Percentiles rank a stretch among this genome's conserved stretches.
These are phyloP conservation scores for Aspergillus sojae DNA, from an alignment of 2,329 filamentous ascomycete genomes.

Conservation along the genomic window DNA sequence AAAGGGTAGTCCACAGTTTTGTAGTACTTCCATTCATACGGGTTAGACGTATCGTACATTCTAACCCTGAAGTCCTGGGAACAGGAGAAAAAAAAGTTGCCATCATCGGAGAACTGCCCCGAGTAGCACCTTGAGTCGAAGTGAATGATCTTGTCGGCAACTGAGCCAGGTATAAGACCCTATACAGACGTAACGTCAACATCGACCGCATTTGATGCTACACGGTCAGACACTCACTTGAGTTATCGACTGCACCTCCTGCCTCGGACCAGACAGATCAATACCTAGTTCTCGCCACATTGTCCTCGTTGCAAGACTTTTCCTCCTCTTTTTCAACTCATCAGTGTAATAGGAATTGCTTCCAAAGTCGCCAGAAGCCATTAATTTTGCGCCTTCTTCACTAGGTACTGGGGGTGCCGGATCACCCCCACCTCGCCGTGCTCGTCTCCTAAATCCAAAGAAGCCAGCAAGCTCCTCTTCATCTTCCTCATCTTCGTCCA, in stretches of 20 bases:
- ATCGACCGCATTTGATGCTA: conserved; percentile 1
- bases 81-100: conserved; percentile 94
- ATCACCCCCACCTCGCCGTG: conserved; percentile 46
- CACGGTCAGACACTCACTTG: conserved; percentile 55
- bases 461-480: conserved; percentile 28
- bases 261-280: conserved; percentile 60
- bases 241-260: conserved; percentile 67
- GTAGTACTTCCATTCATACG: conserved; percentile 94
- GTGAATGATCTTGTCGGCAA: conserved; percentile 83
- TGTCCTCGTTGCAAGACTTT: conserved; percentile 66
- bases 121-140: conserved; percentile 87
- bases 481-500: conserved; percentile 35
- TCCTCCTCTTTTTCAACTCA: conserved; percentile 58
- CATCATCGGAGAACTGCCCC: conserved; percentile 94
- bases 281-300: conserved; percentile 80
- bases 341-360: conserved; percentile 60
- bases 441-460: conserved; percentile 51
- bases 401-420: conserved; percentile 84
- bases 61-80: conserved; percentile 91
- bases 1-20: conserved; percentile 84
- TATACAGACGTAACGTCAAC: conserved; percentile 39
- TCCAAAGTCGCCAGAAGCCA: conserved; percentile 82
- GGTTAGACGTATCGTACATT: conserved; percentile 97
- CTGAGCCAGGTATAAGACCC: conserved; percentile 74
- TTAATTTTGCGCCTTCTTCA: conserved; percentile 72